Base-by-base conservation (phyloP, 1,139 yeast genomes). In the Taphrina deformans region DNA sequence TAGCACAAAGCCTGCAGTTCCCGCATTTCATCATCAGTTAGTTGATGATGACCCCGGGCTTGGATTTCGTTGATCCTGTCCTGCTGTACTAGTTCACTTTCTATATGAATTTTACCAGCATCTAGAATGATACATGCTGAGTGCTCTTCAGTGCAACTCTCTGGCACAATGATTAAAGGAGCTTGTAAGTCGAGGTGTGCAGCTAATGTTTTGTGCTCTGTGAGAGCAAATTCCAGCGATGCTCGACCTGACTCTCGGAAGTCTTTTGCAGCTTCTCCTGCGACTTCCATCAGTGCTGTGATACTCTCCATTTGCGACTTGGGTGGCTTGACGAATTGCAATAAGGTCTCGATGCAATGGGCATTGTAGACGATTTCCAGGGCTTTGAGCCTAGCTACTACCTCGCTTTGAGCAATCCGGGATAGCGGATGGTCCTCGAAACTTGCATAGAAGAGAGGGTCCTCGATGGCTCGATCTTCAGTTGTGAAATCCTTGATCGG, bases 211-310 rank as follows among this genome's bases (percentile, higher is more conserved):
- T 92, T 91, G 76, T 93, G 99, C 72, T 93, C 97, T 68, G 91
- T 96, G 69, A 95, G 79, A 0, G 97, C 96, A 71, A 95, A 91
- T 74, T 92, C 96, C 40, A 95, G 80, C 0, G 99, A 98, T 69
- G 95, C 83, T 72, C 98, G 80, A 0, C 99, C 93, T 74, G 91
- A 97, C 31, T 87, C 81, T 0, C 96, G 86, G 69, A 95, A 79
- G 1, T 96, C 97, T 73, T 91, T 97, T 67, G 95, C 88, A 0
- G 97, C 91, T 0, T 93, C 91, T 69, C 92, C 97, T 0, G 99
- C 99, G 0, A 97, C 98, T 74, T 86, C 88, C 85, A 95, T 85
- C 31, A 95, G 85, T 4, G 96, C 96, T 33, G 93, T 96, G 45
- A 95, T 85, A 0, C 98, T 91, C 72, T 91, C 96, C 67, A 87